Base-by-base conservation (phyloP, 1,139 yeast genomes). In the Candida frijolesensis region DNA sequence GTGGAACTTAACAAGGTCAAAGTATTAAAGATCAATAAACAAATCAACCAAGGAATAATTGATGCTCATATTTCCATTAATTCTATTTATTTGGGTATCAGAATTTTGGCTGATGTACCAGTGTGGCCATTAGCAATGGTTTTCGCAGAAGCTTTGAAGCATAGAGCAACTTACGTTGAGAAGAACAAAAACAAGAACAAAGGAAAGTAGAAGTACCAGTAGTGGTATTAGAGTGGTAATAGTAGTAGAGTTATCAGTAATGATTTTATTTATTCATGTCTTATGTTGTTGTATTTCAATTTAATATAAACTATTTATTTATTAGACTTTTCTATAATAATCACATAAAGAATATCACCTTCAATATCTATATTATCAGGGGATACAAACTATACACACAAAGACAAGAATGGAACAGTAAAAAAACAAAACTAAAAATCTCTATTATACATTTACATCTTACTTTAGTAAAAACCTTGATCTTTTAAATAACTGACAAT, bases 121-220 rank as follows among this genome's bases (percentile, higher is more conserved):
- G 85, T 87, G 14, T 87, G 94, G 94, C 92, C 94, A 1, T 78
- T 85, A 49, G 88, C 90, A 1, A 72, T 86, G 66, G 79, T 85
- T 15, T 85, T 86, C 68, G 91, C 91, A 0, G 91, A 85, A 62
- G 90, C 89, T 4, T 72, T 87, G 60, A 85, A 85, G 62, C 78
- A 84, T 38, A 78, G 91, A 61, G 89, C 89, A 8, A 76, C 79
- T 45, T 63, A 65, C 51, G 58, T 62, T 16, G 18, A 22, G 22
- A 33, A 18, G 10, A 38, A 45, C 18, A 18, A 33, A 39, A 10
- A 27, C 11, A 35, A n/a, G 8, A 33, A 22, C 22, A 19, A 19
- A 19, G 22, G 22, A 19, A 19, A 19, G 22, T 19, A 19, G 22
- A 19, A 19, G 4, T 19, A 19, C 4, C 4, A 19, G 22, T 19